These are phyloP conservation scores for Phenoliferia sp. DNA, from an alignment of 1,284 basidiomycete species.

Conservation along the genomic window DNA sequence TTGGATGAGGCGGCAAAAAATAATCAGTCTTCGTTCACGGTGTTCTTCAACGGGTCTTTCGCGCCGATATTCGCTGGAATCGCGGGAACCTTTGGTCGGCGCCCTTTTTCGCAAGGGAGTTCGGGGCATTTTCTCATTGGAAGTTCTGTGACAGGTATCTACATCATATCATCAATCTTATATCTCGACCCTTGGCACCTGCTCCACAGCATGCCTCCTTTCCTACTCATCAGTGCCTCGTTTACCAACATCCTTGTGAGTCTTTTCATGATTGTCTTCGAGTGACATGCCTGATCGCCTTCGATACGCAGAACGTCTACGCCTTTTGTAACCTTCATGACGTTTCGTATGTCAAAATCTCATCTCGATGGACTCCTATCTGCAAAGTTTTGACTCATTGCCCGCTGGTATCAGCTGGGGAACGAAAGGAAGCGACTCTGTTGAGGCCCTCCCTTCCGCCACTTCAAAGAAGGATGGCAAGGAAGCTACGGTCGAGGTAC, in stretches of 20 bases:
- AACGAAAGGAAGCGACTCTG: conserved; percentile 94
- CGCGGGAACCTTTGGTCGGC: conserved; percentile 72
- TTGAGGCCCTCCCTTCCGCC: conserved; percentile 80
- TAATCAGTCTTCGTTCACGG: not conserved
- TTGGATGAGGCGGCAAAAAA: not conserved
- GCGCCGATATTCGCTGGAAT: conserved; percentile 72
- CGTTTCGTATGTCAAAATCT: conserved; percentile 46
- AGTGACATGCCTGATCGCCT: conserved; percentile 52
- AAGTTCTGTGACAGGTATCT: conserved; percentile 51
- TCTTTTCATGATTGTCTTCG: conserved; percentile 45
- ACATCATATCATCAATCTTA: conserved; percentile 67
- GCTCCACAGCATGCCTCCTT: conserved; percentile 93
- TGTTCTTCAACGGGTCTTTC: conserved; percentile 28
- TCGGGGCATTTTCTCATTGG: conserved; percentile 47
- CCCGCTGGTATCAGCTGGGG: conserved; percentile 57
- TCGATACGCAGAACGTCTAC: conserved; percentile 63
- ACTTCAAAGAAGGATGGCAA: conserved; percentile 70
- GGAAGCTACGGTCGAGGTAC: conserved; percentile 65
- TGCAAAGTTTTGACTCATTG: too few species aligned
- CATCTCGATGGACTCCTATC: too few species aligned
- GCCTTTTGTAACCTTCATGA: conserved; percentile 94
- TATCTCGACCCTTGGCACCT: conserved; percentile 99
- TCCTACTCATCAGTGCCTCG: conserved; percentile 50
- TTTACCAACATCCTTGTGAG: conserved; percentile 58
- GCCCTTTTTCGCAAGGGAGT: conserved; percentile 61